Conservation (phyloP, 768 basidiomycete species). For the Tylopilus intermedius region DNA sequence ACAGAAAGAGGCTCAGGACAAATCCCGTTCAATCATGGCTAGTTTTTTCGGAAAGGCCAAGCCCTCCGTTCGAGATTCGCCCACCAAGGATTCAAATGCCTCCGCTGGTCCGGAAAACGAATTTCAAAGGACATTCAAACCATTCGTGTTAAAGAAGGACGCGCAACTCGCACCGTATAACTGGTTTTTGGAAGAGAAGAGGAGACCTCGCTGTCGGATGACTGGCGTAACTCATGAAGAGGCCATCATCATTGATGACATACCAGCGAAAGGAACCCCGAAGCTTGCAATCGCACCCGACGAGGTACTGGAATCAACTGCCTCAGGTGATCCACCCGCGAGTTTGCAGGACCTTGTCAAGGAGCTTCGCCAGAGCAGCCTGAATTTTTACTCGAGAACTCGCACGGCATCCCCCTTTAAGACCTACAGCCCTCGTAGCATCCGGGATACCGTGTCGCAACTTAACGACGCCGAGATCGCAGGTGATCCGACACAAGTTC, state of each 20-base stretch:
- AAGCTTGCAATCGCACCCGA: constrained; percentile 7
- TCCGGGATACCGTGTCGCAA: constrained; percentile 51
- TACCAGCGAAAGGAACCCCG: constrained; percentile 9
- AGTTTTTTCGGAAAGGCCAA: constrained; percentile 73
- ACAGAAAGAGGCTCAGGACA: constrained; percentile 63
- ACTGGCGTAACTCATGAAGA: constrained; percentile 32
- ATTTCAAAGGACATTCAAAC: constrained; percentile 71
- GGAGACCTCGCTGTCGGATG: constrained; percentile 19
- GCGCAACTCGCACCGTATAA: constrained; percentile 68
- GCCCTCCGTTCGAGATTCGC: constrained; percentile 20
- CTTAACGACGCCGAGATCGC: constrained; percentile 75
- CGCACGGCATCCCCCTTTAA: constrained; percentile 24
- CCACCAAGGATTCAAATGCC: constrained; percentile 25
- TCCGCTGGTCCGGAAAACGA: constrained; percentile 42
- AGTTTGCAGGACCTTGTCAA: constrained; percentile 16
- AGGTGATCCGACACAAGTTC: constrained; percentile 66
- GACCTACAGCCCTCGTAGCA: constrained; percentile 29
- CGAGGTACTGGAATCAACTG: neutral
- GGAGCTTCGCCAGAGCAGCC: constrained; percentile 29
- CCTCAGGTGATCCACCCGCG: neutral
- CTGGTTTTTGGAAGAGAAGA: constrained; percentile 47
- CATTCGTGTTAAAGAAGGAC: constrained; percentile 76
- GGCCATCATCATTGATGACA: constrained; percentile 58
- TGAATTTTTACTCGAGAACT: constrained; percentile 18
- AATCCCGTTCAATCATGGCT: constrained; percentile 70